Evolutionary conservation across 164 flowering plant species (phyloP).

Genomic region (Nymphaea thermarum): DNA sequence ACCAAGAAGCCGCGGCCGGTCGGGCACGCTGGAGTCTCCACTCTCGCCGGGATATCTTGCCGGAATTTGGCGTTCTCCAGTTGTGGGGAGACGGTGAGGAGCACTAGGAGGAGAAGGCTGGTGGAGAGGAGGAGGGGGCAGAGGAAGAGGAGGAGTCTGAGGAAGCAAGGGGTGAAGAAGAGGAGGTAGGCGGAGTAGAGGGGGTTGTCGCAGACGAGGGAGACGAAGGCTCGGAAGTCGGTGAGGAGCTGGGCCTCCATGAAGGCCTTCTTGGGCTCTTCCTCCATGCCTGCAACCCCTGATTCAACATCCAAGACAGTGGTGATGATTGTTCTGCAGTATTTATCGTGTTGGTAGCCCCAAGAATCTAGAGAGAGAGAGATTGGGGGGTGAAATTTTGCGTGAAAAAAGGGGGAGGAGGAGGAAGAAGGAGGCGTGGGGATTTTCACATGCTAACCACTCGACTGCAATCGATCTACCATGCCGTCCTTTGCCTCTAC

Average conservation of each 20-base stretch:
- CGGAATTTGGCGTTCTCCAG: slow-evolving; percentile 9
- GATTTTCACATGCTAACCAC: background rate
- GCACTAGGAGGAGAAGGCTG: slow-evolving; percentile 38
- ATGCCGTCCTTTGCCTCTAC: background rate
- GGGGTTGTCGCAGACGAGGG: slow-evolving; percentile 49
- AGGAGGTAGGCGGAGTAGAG: slow-evolving; percentile 61
- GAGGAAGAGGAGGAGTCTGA: slow-evolving; percentile 55
- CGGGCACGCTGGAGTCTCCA: slow-evolving; percentile 12
- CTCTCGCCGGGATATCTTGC: slow-evolving; percentile 14
- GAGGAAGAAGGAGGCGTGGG: background rate
- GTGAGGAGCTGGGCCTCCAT: slow-evolving; percentile 17
- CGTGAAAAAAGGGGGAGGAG: slow-evolving; percentile 1
- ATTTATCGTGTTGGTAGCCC: background rate
- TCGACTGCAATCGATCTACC: background rate
- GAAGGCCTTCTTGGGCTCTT: slow-evolving; percentile 28
- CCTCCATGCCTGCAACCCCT: slow-evolving; percentile 1
- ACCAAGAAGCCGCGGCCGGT: slow-evolving; percentile 7
- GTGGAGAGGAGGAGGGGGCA: slow-evolving; percentile 78
- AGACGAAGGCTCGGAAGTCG: slow-evolving; percentile 23
- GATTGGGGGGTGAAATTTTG: background rate
- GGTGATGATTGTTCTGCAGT: background rate
- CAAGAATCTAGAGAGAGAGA: slow-evolving; percentile 4
- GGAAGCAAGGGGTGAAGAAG: slow-evolving; percentile 69
- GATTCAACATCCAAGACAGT: background rate
- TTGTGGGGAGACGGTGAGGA: slow-evolving; percentile 24